Evolutionary conservation across 192 early-diverging fungal species (phyloP).

Genomic region (Piromyces finnis): DNA sequence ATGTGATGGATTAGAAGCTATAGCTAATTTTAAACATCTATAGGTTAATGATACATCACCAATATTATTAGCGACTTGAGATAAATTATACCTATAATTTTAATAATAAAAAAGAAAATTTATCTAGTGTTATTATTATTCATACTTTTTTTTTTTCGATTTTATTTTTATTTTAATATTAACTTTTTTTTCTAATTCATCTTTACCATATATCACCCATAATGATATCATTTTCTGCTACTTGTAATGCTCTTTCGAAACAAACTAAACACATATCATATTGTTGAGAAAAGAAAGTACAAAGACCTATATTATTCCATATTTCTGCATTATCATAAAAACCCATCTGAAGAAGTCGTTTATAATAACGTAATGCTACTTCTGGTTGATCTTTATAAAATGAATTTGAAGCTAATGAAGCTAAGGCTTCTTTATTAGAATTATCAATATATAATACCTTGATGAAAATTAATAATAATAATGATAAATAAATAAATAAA

Average conservation of each 20-base stretch:
- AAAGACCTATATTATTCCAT: conserved; percentile 14
- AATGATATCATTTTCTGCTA: conserved; percentile 1
- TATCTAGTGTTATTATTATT: too few relatives aligned
- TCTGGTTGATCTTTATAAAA: conserved; percentile 14
- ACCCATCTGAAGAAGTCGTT: conserved; percentile 6
- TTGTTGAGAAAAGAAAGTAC: conserved; percentile 11
- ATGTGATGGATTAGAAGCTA: conserved; percentile 4
- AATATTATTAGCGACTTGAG: conserved; percentile 6
- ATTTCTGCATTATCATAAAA: conserved; percentile 4
- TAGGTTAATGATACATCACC: conserved; percentile 10
- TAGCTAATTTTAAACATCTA: conserved; percentile 2
- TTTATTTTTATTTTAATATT: background rate
- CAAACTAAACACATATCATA: conserved; percentile 5
- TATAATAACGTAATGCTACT: conserved; percentile 8
- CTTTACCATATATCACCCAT: conserved; percentile 12
- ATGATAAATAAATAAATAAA: too few relatives aligned
- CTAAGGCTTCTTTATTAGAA: conserved; percentile 9
- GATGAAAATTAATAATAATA: too few relatives aligned
- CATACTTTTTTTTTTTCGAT: too few relatives aligned
- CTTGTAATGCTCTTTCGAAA: conserved; percentile 9
- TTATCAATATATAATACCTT: conserved; percentile 8
- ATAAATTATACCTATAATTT: conserved; percentile 4
- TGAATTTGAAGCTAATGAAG: conserved; percentile 3
- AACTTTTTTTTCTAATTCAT: background rate
- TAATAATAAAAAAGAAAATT: background rate